Percentiles rank a stretch among this genome's conserved stretches.
Evolutionary conservation across 352 stramenopile species (phyloP).

Genomic region (Blastocystis sp.): DNA sequence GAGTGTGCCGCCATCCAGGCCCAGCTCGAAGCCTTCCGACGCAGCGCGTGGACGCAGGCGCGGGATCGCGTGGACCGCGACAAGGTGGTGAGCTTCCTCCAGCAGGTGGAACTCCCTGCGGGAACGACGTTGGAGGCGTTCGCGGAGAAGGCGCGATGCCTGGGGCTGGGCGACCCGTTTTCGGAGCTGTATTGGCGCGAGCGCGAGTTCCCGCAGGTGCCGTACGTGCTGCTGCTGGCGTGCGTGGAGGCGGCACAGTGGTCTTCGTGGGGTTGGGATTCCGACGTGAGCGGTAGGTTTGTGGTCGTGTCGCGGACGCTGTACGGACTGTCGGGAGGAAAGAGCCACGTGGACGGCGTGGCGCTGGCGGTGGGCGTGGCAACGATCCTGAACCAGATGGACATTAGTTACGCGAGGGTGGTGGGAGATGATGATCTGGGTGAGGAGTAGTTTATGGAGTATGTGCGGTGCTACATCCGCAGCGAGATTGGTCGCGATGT

Average conservation of each 20-base stretch:
- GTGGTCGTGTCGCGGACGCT: neutral
- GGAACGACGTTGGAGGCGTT: neutral
- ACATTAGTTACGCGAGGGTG: conserved; percentile 17
- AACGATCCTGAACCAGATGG: conserved; percentile 34
- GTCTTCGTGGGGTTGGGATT: neutral
- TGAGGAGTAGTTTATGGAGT: conserved; percentile 45
- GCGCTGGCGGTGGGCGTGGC: conserved; percentile 2
- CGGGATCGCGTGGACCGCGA: neutral
- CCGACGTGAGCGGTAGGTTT: neutral
- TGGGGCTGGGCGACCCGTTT: neutral
- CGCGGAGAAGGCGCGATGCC: neutral
- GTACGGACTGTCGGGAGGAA: neutral
- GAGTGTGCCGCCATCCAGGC: neutral
- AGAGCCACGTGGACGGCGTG: conserved; percentile 5
- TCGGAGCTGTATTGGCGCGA: conserved; percentile 3
- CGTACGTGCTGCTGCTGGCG: neutral
- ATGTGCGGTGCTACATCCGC: conserved; percentile 23
- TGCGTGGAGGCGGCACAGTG: neutral
- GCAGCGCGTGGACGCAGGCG: neutral
- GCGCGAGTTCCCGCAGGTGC: conserved; percentile 1
- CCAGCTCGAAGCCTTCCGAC: neutral
- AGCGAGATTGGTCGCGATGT: conserved; percentile 31
- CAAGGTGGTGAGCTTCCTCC: conserved; percentile 11
- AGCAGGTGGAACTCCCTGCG: neutral
- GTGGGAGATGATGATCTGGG: neutral